A percentile compares a stretch with the other conserved stretches of the same genome.
Evolutionary conservation across 106 monocot genomes (phyloP).

Genomic region (Agapanthus africanus): DNA sequence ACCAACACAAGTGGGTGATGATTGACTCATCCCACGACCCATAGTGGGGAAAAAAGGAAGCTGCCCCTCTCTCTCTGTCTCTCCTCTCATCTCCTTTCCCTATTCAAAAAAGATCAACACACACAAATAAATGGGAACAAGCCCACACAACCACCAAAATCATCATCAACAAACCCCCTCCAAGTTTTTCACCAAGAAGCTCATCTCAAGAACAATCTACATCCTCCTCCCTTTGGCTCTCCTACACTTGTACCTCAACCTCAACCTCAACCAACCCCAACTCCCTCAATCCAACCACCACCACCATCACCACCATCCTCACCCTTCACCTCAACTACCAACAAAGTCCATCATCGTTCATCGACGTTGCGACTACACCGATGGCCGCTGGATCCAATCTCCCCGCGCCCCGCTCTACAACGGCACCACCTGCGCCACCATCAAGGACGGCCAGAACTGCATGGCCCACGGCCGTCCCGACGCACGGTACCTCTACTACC

Average conservation of each 20-base stretch:
- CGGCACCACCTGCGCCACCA: slow-evolving; percentile 37
- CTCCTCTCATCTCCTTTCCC: too few relatives aligned
- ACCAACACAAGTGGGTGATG: too few relatives aligned
- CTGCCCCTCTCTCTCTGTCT: too few relatives aligned
- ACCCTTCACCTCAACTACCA: background rate
- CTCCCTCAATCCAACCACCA: too few relatives aligned
- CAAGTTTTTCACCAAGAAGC: slow-evolving; percentile 14
- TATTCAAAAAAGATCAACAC: too few relatives aligned
- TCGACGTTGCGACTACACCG: slow-evolving; percentile 35
- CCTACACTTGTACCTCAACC: slow-evolving; percentile 47
- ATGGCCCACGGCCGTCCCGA: slow-evolving; percentile 63
- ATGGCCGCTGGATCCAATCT: slow-evolving; percentile 37
- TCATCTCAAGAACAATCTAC: slow-evolving; percentile 23
- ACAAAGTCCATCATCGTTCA: too few relatives aligned
- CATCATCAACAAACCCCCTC: too few relatives aligned
- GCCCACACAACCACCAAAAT: too few relatives aligned
- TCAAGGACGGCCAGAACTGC: slow-evolving; percentile 66
- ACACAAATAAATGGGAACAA: too few relatives aligned
- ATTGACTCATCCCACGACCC: too few relatives aligned
- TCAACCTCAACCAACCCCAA: slow-evolving; percentile 21
- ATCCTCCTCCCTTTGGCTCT: slow-evolving; percentile 31
- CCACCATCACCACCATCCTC: background rate
- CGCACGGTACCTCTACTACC: slow-evolving; percentile 40
- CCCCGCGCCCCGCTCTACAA: slow-evolving; percentile 33
- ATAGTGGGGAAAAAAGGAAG: too few relatives aligned